Conservation (phyloP, 768 basidiomycete genomes). For the Steccherinum ochraceum region DNA sequence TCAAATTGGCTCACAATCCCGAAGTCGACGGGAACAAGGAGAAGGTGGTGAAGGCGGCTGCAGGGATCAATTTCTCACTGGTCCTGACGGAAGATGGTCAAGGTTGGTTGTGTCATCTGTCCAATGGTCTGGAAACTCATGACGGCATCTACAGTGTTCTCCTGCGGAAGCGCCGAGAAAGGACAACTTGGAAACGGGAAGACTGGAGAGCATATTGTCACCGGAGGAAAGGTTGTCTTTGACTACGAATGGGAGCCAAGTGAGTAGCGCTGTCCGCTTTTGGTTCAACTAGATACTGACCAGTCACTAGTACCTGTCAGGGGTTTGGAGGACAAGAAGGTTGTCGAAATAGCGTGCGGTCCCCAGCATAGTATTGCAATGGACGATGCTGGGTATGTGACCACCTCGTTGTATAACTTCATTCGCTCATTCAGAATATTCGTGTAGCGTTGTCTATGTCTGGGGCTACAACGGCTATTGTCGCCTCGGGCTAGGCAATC, state of each 20-base stretch:
- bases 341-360: conserved; percentile 79
- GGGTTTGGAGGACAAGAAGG: conserved; percentile 70
- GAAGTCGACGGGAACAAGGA: conserved; percentile 50
- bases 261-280: conserved; percentile 23
- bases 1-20: conserved; percentile 58
- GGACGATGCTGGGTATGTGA: conserved; percentile 62
- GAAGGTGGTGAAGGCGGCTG: conserved; percentile 64
- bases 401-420: too few relatives aligned
- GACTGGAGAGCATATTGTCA: conserved; percentile 87
- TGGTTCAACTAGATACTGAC: conserved; percentile 11
- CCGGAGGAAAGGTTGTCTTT: conserved; percentile 77
- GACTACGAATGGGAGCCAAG: conserved; percentile 72
- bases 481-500: conserved; percentile 82
- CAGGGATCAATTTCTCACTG: conserved; percentile 80
- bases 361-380: conserved; percentile 84
- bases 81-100: conserved; percentile 80
- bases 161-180: conserved; percentile 87
- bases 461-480: conserved; percentile 94
- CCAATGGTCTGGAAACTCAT: background rate
- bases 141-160: conserved; percentile 50
- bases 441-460: conserved; percentile 71
- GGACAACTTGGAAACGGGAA: conserved; percentile 92
- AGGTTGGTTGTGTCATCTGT: conserved; percentile 35
- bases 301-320: conserved; percentile 56
- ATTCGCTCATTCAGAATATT: too few relatives aligned